Evolutionary conservation across 495 filamentous ascomycete genomes (phyloP), one percentile per base, ranked within the genome.

Genomic region (Xanthoparmelia taractica): DNA sequence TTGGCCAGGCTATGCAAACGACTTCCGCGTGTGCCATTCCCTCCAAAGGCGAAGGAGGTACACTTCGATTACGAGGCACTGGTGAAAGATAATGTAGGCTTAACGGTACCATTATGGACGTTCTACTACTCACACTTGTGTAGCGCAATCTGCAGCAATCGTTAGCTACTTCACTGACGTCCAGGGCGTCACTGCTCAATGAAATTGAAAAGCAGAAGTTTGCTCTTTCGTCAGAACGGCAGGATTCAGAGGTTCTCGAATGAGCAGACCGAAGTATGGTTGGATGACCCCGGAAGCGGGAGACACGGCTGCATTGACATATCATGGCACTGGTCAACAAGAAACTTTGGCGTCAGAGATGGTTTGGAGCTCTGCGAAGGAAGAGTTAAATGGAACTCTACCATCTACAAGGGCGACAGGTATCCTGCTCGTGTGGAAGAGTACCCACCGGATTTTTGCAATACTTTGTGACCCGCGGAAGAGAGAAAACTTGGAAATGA

Each of bases 31-130:
- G 81, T 85, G 76, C 82, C 82, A 37, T 85, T 88, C 63, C 85
- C 85, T 4, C 81, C 78, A 11, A 73, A 77, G 50, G 78, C 82
- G 8, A 81, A 79, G 62, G 83, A 82, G 38, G 72, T 77, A 0
- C 74, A 80, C 64, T 87, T 88, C 66, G 81, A 87, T 66, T 81
- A 82, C 61, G 84, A 87, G 59, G 78, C 78, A 65, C 78, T 84
- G 27, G 66, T 84, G 13, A 80, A 84, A 71, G 78, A 81, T 64
- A 84, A 84, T 68, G 82, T 81, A 71, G 23, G 34, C 57, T 10
- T 7, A 7, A 20, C 40, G n/a, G 27, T 17, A 48, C 60, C 43
- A 64, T 71, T 56, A 12, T 38, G 20, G 41, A 38, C 47, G 8
- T 20, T 36, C 5, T 17, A 17, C 2, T 57, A 31, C 40, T 31